Percentiles rank a stretch among this genome's conserved stretches.
phyloP scores from a whole-genome alignment of 352 stramenopile genomes.

The Phytophthora sp. region DNA sequence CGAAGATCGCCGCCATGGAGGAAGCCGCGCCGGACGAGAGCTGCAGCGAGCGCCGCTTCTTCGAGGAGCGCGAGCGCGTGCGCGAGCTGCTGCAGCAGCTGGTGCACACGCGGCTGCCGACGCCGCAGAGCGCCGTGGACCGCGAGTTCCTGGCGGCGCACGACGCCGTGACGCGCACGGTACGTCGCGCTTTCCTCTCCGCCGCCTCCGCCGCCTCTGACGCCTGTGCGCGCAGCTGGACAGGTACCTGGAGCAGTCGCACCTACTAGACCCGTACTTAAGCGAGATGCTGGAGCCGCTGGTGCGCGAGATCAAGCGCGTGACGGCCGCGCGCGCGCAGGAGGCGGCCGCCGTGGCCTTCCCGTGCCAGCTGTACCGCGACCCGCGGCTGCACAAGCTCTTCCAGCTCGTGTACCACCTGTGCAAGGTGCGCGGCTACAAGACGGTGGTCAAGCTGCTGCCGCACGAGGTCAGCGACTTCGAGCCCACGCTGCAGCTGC shows the following conservation, averaged over 20 bases:
- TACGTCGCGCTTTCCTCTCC: conserved; percentile 27
- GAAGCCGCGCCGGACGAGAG: conserved; percentile 35
- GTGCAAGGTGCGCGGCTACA: conserved; percentile 96
- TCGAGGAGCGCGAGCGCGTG: conserved; percentile 65
- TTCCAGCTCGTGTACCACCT: conserved; percentile 95
- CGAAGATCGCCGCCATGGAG: neutral
- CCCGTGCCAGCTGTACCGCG: conserved; percentile 78
- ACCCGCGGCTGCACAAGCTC: conserved; percentile 80
- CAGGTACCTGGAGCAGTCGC: conserved; percentile 90
- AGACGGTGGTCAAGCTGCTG: conserved; percentile 96
- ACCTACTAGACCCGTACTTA: conserved; percentile 91
- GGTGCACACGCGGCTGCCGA: conserved; percentile 29
- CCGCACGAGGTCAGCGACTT: conserved; percentile 96
- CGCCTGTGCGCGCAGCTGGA: conserved; percentile 50
- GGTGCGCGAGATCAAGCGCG: conserved; percentile 68
- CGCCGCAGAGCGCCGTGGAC: conserved; percentile 50
- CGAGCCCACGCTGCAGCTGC: conserved; percentile 92
- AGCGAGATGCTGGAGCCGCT: conserved; percentile 71
- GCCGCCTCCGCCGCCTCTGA: neutral
- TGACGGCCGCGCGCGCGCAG: conserved; percentile 48
- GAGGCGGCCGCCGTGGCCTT: conserved; percentile 45
- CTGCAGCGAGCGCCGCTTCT: conserved; percentile 65
- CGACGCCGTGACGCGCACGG: conserved; percentile 50
- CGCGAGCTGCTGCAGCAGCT: conserved; percentile 46
- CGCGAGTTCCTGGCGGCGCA: conserved; percentile 48